Evolutionary conservation across 805 yeast species (phyloP).

Genomic region (Suhomyces prunicola): DNA sequence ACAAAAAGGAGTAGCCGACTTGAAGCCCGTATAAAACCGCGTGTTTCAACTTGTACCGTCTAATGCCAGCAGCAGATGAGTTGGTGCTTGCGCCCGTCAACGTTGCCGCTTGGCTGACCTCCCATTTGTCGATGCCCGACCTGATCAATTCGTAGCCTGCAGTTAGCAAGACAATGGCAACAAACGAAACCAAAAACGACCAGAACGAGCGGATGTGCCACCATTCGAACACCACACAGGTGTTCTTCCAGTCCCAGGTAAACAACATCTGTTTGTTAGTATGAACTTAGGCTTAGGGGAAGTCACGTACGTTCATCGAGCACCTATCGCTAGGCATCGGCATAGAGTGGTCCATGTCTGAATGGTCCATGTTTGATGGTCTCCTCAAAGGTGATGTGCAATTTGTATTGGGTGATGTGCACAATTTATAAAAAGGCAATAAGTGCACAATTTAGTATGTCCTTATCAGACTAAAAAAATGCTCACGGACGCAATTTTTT

Average conservation of each 20-base stretch:
- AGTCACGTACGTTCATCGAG: slow-evolving; percentile 47
- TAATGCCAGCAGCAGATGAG: slow-evolving; percentile 5
- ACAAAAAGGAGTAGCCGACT: slow-evolving; percentile 65
- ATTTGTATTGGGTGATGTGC: no score
- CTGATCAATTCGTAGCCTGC: slow-evolving; percentile 62
- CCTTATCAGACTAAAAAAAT: no score
- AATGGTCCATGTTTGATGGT: slow-evolving; percentile 8
- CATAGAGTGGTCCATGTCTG: slow-evolving; percentile 8
- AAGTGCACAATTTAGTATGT: no score
- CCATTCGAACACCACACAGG: slow-evolving; percentile 73
- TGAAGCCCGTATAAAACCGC: slow-evolving; percentile 57
- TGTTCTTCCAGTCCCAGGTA: slow-evolving; percentile 72
- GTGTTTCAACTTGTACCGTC: slow-evolving; percentile 24
- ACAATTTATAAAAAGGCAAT: no score
- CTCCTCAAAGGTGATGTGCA: no score
- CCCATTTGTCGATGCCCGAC: slow-evolving; percentile 27
- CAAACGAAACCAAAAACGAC: slow-evolving; percentile 52
- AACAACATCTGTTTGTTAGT: slow-evolving; percentile 53
- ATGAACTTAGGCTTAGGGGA: no score
- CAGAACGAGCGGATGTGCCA: slow-evolving; percentile 65
- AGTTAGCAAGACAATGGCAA: slow-evolving; percentile 46
- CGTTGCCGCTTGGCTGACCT: slow-evolving; percentile 7
- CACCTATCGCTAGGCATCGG: slow-evolving; percentile 36
- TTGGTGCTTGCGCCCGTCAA: slow-evolving; percentile 9
- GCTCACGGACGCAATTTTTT: no score